Conservation (phyloP, 1,284 basidiomycete species). For the Sporisorium sorghi region DNA sequence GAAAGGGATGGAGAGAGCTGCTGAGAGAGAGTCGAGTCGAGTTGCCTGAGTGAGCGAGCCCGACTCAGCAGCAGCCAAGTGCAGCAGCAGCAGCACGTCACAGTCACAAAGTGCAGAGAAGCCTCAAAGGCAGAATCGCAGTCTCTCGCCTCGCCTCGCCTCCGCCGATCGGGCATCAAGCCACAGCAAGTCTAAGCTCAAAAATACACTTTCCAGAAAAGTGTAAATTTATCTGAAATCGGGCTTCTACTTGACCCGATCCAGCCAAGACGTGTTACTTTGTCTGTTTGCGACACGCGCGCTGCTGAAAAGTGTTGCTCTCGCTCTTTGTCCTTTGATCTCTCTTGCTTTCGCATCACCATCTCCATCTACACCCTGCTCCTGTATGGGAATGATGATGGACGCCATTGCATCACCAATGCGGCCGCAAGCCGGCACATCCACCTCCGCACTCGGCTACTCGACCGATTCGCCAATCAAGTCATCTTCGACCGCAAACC, state of each 20-base stretch:
- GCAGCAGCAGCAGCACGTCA: too few relatives aligned
- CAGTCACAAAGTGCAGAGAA: background rate
- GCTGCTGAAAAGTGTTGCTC: constrained; percentile 14
- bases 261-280: constrained; percentile 13
- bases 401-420: constrained; percentile 17
- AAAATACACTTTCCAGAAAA: background rate
- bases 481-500: constrained; percentile 6
- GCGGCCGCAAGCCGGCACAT: constrained; percentile 13
- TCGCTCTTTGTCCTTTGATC: background rate
- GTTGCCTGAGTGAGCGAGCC: background rate
- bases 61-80: too few relatives aligned
- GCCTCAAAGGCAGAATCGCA: background rate
- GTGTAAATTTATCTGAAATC: background rate
- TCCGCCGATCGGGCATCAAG: background rate
- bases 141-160: background rate
- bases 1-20: background rate
- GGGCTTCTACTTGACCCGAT: background rate
- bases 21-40: background rate
- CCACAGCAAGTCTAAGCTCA: background rate
- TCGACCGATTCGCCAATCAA: constrained; percentile 22
- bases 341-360: background rate
- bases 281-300: constrained; percentile 13
- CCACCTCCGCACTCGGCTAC: constrained; percentile 9
- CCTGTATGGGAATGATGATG: constrained; percentile 3
- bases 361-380: background rate